Conservation (phyloP, 2,329 filamentous ascomycete genomes). For the Thermoascus crustaceus region DNA sequence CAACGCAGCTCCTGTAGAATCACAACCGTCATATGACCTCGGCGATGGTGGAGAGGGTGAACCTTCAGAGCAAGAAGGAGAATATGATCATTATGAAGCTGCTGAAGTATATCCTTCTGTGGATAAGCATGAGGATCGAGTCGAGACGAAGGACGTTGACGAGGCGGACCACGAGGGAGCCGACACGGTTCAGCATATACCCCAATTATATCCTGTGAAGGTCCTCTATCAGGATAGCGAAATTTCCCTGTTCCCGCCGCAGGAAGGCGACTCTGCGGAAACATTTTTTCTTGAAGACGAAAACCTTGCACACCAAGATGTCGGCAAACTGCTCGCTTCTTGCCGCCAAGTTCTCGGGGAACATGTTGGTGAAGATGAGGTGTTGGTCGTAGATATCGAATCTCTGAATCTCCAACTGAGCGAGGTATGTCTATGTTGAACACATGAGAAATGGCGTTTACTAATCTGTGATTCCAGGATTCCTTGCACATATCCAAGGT, state of each 20-base stretch:
- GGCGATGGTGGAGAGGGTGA: constrained; percentile 2
- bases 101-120: constrained; percentile 7
- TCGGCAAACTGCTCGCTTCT: constrained; percentile 49
- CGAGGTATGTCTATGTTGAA: constrained; percentile 42
- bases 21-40: constrained; percentile 3
- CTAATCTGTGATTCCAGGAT: constrained; percentile 37
- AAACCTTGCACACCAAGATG: constrained; percentile 43
- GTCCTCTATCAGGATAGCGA: constrained; percentile 49
- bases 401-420: constrained; percentile 48
- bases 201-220: constrained; percentile 39
- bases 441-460: background rate
- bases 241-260: constrained; percentile 52
- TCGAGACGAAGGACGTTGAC: constrained; percentile 4
- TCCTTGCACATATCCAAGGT: constrained; percentile 41
- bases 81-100: constrained; percentile 11
- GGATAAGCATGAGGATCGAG: constrained; percentile 8
- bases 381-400: constrained; percentile 49
- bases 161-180: constrained; percentile 6
- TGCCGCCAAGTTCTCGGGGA: constrained; percentile 49
- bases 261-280: constrained; percentile 44
- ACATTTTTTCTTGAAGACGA: constrained; percentile 51
- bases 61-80: constrained; percentile 9
- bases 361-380: constrained; percentile 48
- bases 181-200: constrained; percentile 4
- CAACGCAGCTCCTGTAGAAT: constrained; percentile 12